Conservation (phyloP, 108 stramenopile species). For the Nitzschia sp. region DNA sequence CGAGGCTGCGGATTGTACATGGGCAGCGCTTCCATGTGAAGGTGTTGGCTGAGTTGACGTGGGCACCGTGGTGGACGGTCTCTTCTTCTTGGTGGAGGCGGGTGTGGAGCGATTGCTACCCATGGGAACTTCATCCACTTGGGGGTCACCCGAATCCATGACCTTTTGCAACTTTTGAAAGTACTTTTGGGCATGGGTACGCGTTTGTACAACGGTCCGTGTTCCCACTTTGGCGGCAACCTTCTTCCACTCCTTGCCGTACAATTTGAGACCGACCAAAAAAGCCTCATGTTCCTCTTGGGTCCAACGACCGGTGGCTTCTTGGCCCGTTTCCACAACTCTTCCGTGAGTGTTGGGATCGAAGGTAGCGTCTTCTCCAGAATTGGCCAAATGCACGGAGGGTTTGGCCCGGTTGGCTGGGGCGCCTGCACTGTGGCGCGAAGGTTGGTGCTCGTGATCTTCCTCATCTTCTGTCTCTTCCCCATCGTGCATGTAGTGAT, state of each 20-base stretch:
- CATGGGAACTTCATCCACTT: slow-evolving; percentile 28
- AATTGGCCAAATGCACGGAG: neutral
- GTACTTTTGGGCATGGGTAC: slow-evolving; percentile 99
- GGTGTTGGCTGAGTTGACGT: neutral
- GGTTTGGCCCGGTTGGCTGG: slow-evolving; percentile 1
- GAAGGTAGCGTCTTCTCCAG: slow-evolving; percentile 10
- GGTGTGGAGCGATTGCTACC: slow-evolving; percentile 17
- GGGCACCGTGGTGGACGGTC: neutral
- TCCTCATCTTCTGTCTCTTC: slow-evolving; percentile 14
- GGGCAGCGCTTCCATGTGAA: neutral
- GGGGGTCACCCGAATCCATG: slow-evolving; percentile 26
- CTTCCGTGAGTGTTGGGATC: slow-evolving; percentile 55
- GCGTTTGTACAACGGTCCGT: slow-evolving; percentile 95
- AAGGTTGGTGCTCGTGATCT: slow-evolving; percentile 6
- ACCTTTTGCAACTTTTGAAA: slow-evolving; percentile 95
- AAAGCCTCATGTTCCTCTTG: slow-evolving; percentile 91
- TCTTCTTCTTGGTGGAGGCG: slow-evolving; percentile 28
- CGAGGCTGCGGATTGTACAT: slow-evolving; percentile 32
- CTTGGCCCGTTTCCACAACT: slow-evolving; percentile 75
- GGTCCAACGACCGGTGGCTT: slow-evolving; percentile 86
- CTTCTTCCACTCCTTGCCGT: slow-evolving; percentile 97
- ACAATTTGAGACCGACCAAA: slow-evolving; percentile 76
- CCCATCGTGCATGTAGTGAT: slow-evolving; percentile 3
- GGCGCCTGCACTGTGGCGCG: neutral
- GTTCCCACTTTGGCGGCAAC: slow-evolving; percentile 89